These are phyloP conservation scores for Pisolithus thermaeus DNA, from an alignment of 1,284 basidiomycete species.

Conservation along the genomic window DNA sequence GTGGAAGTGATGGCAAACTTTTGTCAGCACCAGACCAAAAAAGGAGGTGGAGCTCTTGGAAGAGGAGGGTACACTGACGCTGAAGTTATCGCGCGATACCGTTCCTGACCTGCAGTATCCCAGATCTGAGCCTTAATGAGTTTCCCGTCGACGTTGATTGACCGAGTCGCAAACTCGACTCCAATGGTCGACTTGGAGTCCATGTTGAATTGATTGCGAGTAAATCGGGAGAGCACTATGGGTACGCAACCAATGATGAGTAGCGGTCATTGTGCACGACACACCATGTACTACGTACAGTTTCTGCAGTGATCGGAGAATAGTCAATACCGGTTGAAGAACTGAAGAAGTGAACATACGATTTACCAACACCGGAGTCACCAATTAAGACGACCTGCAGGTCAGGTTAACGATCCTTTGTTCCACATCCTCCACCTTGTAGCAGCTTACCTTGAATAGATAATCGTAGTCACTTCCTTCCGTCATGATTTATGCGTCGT, in stretches of 20 bases:
- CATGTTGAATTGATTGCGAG: conserved; percentile 98
- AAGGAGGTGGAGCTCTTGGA: background rate
- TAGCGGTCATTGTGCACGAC: background rate
- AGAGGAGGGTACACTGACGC: conserved; percentile 51
- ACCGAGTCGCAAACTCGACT: conserved; percentile 97
- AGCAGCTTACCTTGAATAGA: conserved; percentile 80
- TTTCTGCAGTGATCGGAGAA: conserved; percentile 14
- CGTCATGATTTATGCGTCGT: conserved; percentile 46
- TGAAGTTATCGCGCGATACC: conserved; percentile 98
- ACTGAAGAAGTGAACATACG: conserved; percentile 42
- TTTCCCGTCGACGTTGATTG: conserved; percentile 93
- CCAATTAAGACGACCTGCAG: conserved; percentile 92
- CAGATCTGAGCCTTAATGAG: conserved; percentile 99
- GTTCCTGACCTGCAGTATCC: conserved; percentile 99
- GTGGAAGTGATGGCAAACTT: conserved; percentile 7
- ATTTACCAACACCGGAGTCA: conserved; percentile 99
- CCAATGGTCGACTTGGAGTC: conserved; percentile 99
- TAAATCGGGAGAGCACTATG: conserved; percentile 89
- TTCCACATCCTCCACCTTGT: background rate
- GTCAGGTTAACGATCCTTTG: background rate
- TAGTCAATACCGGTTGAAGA: conserved; percentile 1
- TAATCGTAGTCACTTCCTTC: conserved; percentile 93
- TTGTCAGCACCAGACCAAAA: background rate
- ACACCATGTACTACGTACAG: conserved; percentile 8
- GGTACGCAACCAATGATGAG: conserved; percentile 4